Evolutionary conservation across 2,329 filamentous ascomycete species (phyloP).

Genomic region (Westerdykella sp.): DNA sequence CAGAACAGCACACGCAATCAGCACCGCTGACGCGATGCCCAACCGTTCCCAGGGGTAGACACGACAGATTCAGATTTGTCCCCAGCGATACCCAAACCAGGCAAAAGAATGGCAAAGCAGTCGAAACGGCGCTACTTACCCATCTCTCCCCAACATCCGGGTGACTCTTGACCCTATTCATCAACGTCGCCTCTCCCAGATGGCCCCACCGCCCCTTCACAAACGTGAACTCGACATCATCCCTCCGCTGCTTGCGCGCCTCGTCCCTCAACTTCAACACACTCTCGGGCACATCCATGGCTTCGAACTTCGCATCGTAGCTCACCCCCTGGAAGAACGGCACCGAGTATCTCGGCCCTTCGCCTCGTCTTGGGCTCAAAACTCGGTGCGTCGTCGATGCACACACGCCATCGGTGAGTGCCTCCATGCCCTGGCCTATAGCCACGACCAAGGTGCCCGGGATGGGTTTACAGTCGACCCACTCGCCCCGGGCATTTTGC

Average conservation of each 20-base stretch:
- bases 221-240: conserved; percentile 83
- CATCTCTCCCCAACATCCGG: conserved; percentile 79
- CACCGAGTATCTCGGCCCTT: conserved; percentile 69
- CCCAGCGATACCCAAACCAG: neutral
- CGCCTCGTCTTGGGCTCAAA: conserved; percentile 62
- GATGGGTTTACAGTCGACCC: conserved; percentile 77
- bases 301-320: conserved; percentile 72
- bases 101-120: neutral
- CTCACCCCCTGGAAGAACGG: conserved; percentile 86
- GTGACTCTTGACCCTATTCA: conserved; percentile 81
- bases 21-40: conserved; percentile 2
- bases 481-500: conserved; percentile 69
- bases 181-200: conserved; percentile 74
- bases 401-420: conserved; percentile 76
- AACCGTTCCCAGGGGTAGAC: no score
- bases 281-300: conserved; percentile 61
- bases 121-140: conserved; percentile 25
- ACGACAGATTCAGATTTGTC: no score
- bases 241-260: conserved; percentile 54
- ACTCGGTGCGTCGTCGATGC: conserved; percentile 77
- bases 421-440: conserved; percentile 82
- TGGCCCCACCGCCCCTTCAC: conserved; percentile 59
- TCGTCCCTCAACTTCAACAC: conserved; percentile 57
- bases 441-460: conserved; percentile 75
- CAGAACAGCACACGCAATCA: neutral